Evolutionary conservation across 306 rosid genomes (phyloP).

Genomic region (Vachellia pachyceras): DNA sequence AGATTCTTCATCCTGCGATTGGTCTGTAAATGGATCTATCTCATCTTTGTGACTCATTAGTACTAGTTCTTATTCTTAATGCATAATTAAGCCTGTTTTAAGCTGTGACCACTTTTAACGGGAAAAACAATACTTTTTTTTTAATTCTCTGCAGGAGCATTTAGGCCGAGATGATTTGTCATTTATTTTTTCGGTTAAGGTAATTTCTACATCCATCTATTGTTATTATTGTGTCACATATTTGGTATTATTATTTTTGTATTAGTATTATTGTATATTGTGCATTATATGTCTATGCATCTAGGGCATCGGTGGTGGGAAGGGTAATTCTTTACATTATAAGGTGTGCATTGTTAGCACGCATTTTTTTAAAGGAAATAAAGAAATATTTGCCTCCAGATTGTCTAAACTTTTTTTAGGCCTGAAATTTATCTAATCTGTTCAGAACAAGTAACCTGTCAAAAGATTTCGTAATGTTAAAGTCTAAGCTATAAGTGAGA

Average conservation of each 20-base stretch:
- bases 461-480: conserved; percentile 1
- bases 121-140: conserved; percentile 31
- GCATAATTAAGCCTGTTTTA: conserved; percentile 30
- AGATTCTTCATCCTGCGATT: conserved; percentile 1
- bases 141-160: conserved; percentile 72
- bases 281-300: background rate
- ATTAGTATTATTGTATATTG: conserved; percentile 8
- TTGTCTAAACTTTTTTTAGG: background rate
- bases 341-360: background rate
- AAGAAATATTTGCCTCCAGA: conserved; percentile 8
- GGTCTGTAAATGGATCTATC: conserved; percentile 2
- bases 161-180: conserved; percentile 87
- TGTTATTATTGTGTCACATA: background rate
- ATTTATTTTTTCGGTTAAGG: conserved; percentile 92
- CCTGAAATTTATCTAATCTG: background rate
- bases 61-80: background rate
- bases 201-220: conserved; percentile 37
- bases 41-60: background rate
- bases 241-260: background rate
- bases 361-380: conserved; percentile 4
- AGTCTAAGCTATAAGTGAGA: conserved; percentile 1
- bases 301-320: background rate
- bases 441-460: conserved; percentile 8
- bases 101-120: conserved; percentile 29
- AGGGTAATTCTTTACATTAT: conserved; percentile 1